phyloP scores from a whole-genome alignment of 139 green algal genomes.

The Coccomyxa sp. region DNA sequence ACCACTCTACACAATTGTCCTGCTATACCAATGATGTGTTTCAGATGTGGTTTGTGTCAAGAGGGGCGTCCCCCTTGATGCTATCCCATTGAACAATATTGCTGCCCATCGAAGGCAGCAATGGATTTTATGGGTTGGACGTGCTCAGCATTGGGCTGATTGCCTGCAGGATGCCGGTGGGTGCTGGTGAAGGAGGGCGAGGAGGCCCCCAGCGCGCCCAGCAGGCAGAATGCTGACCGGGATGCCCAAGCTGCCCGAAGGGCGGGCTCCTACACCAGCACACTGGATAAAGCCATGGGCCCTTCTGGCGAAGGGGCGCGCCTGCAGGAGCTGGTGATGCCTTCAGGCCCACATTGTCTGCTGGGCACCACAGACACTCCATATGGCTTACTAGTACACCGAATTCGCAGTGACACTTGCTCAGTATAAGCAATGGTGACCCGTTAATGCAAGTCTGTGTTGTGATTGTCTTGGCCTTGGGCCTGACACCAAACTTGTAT shows the following conservation, averaged over 20 bases:
- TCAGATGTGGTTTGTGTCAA: neutral
- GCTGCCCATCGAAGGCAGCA: neutral
- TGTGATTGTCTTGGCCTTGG: neutral
- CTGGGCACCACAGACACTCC: neutral
- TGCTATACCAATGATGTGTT: too few relatives aligned
- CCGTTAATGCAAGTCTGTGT: neutral
- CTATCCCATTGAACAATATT: neutral
- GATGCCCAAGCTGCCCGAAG: neutral
- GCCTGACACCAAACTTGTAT: neutral
- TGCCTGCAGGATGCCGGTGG: slow-evolving; percentile 52
- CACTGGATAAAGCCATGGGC: neutral
- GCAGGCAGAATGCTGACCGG: neutral
- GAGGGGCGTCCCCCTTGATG: neutral
- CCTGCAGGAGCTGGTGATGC: neutral
- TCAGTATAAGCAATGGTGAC: neutral
- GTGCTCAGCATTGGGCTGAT: neutral
- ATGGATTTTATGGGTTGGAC: neutral
- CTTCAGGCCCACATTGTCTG: neutral
- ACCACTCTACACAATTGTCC: neutral
- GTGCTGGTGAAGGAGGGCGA: slow-evolving; percentile 44
- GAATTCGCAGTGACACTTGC: neutral
- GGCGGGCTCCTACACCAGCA: neutral
- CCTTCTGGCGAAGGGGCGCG: slow-evolving; percentile 6
- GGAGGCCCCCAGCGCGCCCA: neutral
- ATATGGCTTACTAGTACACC: neutral